Conservation (phyloP, 768 basidiomycete genomes). For the Pseudohyphozyma bogoriensis region DNA sequence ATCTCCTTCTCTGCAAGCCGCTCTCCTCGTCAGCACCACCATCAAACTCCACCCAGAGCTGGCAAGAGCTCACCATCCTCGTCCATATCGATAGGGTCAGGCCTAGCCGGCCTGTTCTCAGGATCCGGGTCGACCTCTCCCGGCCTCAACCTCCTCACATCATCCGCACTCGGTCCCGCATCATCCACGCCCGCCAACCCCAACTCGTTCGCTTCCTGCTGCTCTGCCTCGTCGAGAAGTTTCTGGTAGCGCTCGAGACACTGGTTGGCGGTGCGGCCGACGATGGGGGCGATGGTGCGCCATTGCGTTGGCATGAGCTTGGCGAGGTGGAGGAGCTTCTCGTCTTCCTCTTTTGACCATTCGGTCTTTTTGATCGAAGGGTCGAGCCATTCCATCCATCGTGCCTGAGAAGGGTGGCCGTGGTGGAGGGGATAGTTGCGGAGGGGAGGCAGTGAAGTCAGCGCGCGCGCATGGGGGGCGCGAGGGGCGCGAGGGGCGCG, state of each 20-base stretch:
- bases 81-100: constrained; percentile 99
- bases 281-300: constrained; percentile 97
- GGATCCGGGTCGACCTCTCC: constrained; percentile 99
- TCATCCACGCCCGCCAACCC: constrained; percentile 78
- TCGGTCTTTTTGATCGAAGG: constrained; percentile 99
- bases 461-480: background rate
- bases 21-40: constrained; percentile 2
- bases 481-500: background rate
- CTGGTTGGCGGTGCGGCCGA: constrained; percentile 93
- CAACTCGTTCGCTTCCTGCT: constrained; percentile 88
- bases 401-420: constrained; percentile 42
- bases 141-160: constrained; percentile 74
- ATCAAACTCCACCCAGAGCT: background rate
- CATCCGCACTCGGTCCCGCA: constrained; percentile 78
- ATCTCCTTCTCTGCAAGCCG: constrained; percentile 80
- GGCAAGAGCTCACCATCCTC: constrained; percentile 66
- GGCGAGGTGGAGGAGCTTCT: constrained; percentile 92
- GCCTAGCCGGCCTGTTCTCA: constrained; percentile 93
- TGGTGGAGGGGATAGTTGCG: background rate
- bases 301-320: constrained; percentile 99
- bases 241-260: constrained; percentile 98
- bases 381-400: constrained; percentile 99
- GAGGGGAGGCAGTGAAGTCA: background rate
- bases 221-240: constrained; percentile 90
- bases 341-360: constrained; percentile 99